These are phyloP conservation scores for Stephanodiscus minutulus DNA, from an alignment of 108 stramenopile genomes.

Conservation along the genomic window DNA sequence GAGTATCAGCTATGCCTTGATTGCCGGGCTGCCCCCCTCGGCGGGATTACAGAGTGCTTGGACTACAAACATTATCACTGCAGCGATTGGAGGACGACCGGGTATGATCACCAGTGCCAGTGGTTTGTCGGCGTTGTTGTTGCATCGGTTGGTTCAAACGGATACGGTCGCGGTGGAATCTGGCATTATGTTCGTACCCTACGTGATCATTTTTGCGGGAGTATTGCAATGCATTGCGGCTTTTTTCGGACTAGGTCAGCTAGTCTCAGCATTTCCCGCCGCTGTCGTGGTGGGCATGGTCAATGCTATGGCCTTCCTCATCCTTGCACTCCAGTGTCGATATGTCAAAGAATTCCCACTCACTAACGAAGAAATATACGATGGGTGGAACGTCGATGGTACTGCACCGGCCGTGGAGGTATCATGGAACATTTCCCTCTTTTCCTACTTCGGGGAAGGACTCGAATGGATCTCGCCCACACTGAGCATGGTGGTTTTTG, in stretches of 20 bases:
- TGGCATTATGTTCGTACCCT: conserved; percentile 56
- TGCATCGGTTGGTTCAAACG: conserved; percentile 32
- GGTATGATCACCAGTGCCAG: conserved; percentile 65
- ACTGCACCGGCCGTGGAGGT: conserved; percentile 20
- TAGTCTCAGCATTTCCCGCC: conserved; percentile 48
- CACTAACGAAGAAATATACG: conserved; percentile 17
- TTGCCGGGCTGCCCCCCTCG: conserved; percentile 57
- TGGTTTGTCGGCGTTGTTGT: conserved; percentile 39
- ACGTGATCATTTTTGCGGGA: conserved; percentile 54
- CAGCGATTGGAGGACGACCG: conserved; percentile 57
- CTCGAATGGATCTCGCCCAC: conserved; percentile 40
- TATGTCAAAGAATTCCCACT: conserved; percentile 48
- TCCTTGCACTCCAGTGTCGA: conserved; percentile 48
- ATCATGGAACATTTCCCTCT: conserved; percentile 31
- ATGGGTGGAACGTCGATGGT: conserved; percentile 16
- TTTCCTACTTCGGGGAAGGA: conserved; percentile 35
- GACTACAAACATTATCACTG: conserved; percentile 57
- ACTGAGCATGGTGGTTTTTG: conserved; percentile 26
- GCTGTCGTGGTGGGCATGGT: conserved; percentile 61
- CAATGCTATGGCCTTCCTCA: conserved; percentile 58
- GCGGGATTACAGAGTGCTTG: conserved; percentile 52
- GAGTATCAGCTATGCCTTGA: conserved; percentile 54
- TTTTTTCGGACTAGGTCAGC: conserved; percentile 40
- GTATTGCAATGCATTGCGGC: conserved; percentile 48
- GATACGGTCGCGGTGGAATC: conserved; percentile 32